Conservation (phyloP, 2,329 filamentous ascomycete species). For the Neoascochyta sp. region DNA sequence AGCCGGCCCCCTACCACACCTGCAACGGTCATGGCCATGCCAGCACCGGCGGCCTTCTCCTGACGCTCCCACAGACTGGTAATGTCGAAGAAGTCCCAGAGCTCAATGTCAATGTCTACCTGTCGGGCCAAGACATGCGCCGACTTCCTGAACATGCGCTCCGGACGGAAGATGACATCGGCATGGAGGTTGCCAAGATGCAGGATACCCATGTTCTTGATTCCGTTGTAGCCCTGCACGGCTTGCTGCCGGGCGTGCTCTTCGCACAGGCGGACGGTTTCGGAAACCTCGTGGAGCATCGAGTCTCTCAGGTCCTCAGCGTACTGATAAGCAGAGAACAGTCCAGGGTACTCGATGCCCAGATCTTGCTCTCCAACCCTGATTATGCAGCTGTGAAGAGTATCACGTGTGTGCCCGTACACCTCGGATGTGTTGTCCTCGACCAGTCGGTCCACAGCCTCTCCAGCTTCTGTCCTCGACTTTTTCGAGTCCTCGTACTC, state of each 20-base stretch:
- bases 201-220: conserved; percentile 81
- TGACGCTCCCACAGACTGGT: conserved; percentile 78
- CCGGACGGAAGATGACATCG: conserved; percentile 80
- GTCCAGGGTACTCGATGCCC: conserved; percentile 79
- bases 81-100: conserved; percentile 92
- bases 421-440: conserved; percentile 82
- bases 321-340: conserved; percentile 83
- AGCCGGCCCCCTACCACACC: conserved; percentile 79
- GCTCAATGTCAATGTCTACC: conserved; percentile 80
- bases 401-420: conserved; percentile 76
- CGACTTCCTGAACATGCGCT: conserved; percentile 89
- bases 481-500: conserved; percentile 79
- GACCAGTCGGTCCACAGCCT: conserved; percentile 75
- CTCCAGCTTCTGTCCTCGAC: conserved; percentile 72
- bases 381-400: conserved; percentile 70
- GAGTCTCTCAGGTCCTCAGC: conserved; percentile 89
- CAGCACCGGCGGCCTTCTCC: conserved; percentile 90
- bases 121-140: conserved; percentile 78
- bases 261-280: conserved; percentile 75
- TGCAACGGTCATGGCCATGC: conserved; percentile 89
- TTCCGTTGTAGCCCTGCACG: conserved; percentile 74
- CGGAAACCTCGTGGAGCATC: conserved; percentile 83
- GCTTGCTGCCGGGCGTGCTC: conserved; percentile 77
- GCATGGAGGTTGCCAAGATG: conserved; percentile 80
- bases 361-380: conserved; percentile 73